Conservation (phyloP, 805 yeast genomes). For the Komagataella kurtzmanii region DNA sequence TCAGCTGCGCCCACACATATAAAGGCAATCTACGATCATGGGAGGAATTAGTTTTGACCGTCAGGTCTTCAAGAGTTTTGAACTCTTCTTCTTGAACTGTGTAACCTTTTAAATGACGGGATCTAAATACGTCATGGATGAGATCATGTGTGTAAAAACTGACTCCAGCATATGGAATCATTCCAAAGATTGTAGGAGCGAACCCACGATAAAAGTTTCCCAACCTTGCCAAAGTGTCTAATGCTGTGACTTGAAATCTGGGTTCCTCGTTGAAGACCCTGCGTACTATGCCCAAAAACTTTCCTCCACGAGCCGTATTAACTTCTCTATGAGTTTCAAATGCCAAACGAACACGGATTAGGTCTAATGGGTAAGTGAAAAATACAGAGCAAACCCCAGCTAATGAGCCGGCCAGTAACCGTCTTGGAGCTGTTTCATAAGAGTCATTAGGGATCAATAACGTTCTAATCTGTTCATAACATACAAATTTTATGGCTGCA, state of each 20-base stretch:
- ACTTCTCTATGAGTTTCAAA: slow-evolving; percentile 48
- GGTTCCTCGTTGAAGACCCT: slow-evolving; percentile 20
- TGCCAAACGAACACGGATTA: slow-evolving; percentile 84
- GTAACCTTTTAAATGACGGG: slow-evolving; percentile 37
- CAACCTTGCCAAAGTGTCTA: slow-evolving; percentile 21
- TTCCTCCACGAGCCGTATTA: slow-evolving; percentile 15
- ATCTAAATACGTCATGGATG: slow-evolving; percentile 74
- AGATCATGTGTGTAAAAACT: slow-evolving; percentile 90
- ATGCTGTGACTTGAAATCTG: slow-evolving; percentile 14
- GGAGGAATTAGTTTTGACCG: slow-evolving; percentile 14
- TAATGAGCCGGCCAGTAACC: slow-evolving; percentile 80
- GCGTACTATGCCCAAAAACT: slow-evolving; percentile 14
- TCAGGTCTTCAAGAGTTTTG: neutral
- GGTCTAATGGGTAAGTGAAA: slow-evolving; percentile 84
- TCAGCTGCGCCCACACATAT: slow-evolving; percentile 80
- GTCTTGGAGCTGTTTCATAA: slow-evolving; percentile 68
- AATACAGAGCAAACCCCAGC: slow-evolving; percentile 83
- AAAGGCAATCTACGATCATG: slow-evolving; percentile 49
- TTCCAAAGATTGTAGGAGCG: slow-evolving; percentile 85
- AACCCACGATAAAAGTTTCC: slow-evolving; percentile 88
- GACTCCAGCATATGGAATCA: slow-evolving; percentile 97
- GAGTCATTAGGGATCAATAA: slow-evolving; percentile 60
- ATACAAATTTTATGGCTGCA: slow-evolving; percentile 93
- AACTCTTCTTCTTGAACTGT: slow-evolving; percentile 22
- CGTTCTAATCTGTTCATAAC: slow-evolving; percentile 84